phyloP scores from a whole-genome alignment of 345 rosid genomes.

The Excoecaria agallocha region DNA sequence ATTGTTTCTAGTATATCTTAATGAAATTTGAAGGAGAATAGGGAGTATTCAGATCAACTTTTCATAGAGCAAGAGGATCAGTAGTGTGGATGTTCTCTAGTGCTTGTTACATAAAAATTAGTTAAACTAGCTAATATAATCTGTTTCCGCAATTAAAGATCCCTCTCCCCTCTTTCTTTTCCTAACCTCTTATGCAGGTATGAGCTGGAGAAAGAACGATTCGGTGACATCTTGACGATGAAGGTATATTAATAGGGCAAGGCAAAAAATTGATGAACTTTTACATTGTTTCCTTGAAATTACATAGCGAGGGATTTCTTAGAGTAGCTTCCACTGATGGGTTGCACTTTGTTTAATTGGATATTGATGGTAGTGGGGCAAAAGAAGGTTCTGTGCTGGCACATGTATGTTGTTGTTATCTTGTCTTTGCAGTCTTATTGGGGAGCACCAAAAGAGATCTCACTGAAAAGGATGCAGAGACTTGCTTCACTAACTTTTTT shows the following conservation, averaged over 20 bases:
- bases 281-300: neutral
- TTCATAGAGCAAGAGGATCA: constrained; percentile 26
- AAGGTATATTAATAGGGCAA: neutral
- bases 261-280: neutral
- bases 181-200: constrained; percentile 14
- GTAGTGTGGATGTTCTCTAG: constrained; percentile 28
- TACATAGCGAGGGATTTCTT: neutral
- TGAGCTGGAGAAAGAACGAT: constrained; percentile 1
- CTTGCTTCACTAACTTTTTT: too few relatives aligned
- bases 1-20: constrained; percentile 38
- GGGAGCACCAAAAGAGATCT: constrained; percentile 13
- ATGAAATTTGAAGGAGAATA: constrained; percentile 38
- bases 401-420: neutral
- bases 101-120: constrained; percentile 27
- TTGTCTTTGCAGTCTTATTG: too few relatives aligned
- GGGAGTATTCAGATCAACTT: constrained; percentile 30
- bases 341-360: neutral
- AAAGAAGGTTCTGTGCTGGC: neutral
- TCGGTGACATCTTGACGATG: constrained; percentile 7
- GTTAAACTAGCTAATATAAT: constrained; percentile 27
- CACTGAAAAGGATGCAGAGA: constrained; percentile 19
- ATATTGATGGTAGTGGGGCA: neutral
- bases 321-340: constrained; percentile 9
- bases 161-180: neutral
- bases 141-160: neutral